A percentile compares a stretch with the other conserved stretches of the same genome.
Evolutionary conservation across 495 filamentous ascomycete genomes (phyloP).

Genomic region (Penicillium tannophilum): DNA sequence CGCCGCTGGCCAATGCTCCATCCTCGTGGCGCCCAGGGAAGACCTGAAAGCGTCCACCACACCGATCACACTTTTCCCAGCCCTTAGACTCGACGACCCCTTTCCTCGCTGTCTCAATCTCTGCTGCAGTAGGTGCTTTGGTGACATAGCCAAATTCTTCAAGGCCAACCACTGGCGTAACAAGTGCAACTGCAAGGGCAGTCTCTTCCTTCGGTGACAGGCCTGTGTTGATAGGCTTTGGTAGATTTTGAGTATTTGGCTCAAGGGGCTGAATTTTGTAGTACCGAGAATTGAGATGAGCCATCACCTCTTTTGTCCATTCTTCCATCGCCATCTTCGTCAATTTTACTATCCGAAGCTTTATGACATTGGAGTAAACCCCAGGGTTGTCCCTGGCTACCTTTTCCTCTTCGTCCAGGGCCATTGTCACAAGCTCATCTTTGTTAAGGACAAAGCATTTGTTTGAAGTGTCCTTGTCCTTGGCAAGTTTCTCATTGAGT

Average conservation of each 20-base stretch:
- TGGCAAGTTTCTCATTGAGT: constrained; percentile 61
- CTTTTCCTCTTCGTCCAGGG: constrained; percentile 84
- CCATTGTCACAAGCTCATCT: constrained; percentile 73
- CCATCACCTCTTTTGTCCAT: constrained; percentile 59
- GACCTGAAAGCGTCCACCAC: constrained; percentile 82
- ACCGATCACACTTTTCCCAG: constrained; percentile 89
- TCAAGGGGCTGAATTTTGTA: constrained; percentile 40
- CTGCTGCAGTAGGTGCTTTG: constrained; percentile 57
- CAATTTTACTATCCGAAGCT: constrained; percentile 70
- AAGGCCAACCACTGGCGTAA: constrained; percentile 61
- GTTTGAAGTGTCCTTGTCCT: constrained; percentile 55
- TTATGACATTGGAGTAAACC: constrained; percentile 82
- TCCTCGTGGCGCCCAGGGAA: constrained; percentile 86
- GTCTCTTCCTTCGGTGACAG: constrained; percentile 61
- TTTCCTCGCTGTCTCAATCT: constrained; percentile 61
- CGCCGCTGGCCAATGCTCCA: constrained; percentile 75
- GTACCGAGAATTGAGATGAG: constrained; percentile 45
- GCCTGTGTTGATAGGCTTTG: constrained; percentile 61
- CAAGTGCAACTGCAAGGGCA: constrained; percentile 57
- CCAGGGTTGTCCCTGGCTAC: constrained; percentile 62
- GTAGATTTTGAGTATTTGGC: constrained; percentile 18
- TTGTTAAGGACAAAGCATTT: constrained; percentile 61
- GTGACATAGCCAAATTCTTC: constrained; percentile 75
- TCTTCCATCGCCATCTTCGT: constrained; percentile 68
- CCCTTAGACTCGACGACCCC: constrained; percentile 67